phyloP scores from a whole-genome alignment of 345 rosid genomes.

The Jatropha curcas region DNA sequence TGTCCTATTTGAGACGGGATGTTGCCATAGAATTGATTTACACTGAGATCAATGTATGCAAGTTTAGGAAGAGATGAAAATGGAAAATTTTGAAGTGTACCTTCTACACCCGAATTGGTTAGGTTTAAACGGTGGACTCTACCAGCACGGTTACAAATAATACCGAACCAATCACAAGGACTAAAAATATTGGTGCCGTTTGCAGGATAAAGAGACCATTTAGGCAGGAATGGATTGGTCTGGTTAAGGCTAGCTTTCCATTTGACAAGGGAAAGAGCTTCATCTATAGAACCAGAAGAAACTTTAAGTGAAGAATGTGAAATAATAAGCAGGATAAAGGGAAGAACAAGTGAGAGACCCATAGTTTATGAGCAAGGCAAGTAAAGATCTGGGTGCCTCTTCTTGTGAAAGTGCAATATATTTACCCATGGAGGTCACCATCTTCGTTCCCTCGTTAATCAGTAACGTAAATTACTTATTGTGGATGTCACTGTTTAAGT shows the following conservation, averaged over 20 bases:
- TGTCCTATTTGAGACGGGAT: constrained; percentile 24
- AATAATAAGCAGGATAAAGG: not conserved
- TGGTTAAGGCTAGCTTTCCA: constrained; percentile 34
- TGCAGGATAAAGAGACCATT: constrained; percentile 12
- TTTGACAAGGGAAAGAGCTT: constrained; percentile 28
- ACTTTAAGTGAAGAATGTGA: not conserved
- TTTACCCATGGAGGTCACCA: no score
- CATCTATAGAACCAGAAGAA: not conserved
- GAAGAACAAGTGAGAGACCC: constrained; percentile 6
- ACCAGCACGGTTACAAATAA: not conserved
- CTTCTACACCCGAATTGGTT: constrained; percentile 3
- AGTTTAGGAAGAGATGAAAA: constrained; percentile 24
- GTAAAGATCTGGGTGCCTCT: no score
- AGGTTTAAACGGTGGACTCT: constrained; percentile 6
- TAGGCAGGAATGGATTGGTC: constrained; percentile 12
- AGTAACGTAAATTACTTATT: no score
- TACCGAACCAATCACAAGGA: constrained; percentile 1
- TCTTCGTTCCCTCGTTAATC: no score
- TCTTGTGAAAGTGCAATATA: no score
- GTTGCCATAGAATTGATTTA: constrained; percentile 15
- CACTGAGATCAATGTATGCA: constrained; percentile 15
- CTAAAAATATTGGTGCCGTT: not conserved
- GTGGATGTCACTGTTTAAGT: no score
- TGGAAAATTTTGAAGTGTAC: constrained; percentile 22
- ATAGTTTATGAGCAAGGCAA: no score